A percentile compares a stretch with the other conserved stretches of the same genome.
These are phyloP conservation scores for Beauveria scarabaeidicola DNA, from an alignment of 2,329 filamentous ascomycete genomes.

Conservation along the genomic window DNA sequence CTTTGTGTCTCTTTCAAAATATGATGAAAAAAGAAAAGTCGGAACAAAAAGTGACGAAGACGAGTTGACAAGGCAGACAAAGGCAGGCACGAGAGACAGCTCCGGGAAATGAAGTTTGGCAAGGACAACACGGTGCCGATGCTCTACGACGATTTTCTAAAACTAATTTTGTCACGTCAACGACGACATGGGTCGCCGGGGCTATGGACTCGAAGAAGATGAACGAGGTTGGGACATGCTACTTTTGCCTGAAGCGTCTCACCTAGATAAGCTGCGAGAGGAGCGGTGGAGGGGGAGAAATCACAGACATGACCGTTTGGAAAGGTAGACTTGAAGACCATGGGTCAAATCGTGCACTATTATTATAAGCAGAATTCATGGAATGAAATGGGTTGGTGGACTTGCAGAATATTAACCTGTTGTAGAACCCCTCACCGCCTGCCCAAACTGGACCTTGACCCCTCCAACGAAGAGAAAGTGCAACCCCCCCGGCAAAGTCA, in stretches of 20 bases:
- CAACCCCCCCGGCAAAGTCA: background rate
- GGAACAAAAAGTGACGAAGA: too few species aligned
- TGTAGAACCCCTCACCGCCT: conserved; percentile 1
- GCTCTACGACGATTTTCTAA: background rate
- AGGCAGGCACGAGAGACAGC: background rate
- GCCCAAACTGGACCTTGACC: background rate
- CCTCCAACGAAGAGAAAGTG: background rate
- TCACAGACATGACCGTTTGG: too few species aligned
- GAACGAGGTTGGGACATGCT: background rate
- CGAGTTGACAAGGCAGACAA: background rate
- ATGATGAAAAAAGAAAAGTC: too few species aligned
- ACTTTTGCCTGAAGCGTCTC: background rate
- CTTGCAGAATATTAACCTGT: background rate
- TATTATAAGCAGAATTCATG: too few species aligned
- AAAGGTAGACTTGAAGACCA: too few species aligned
- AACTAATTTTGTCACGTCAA: background rate
- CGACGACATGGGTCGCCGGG: background rate
- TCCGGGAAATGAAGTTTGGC: background rate
- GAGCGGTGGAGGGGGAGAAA: too few species aligned
- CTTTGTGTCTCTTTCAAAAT: too few species aligned
- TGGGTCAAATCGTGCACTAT: too few species aligned
- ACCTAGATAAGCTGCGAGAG: background rate
- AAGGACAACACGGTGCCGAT: background rate
- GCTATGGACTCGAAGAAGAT: background rate
- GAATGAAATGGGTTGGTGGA: background rate